A percentile compares a stretch with the other conserved stretches of the same genome.
phyloP scores from a whole-genome alignment of 768 basidiomycete genomes.

The Auricularia cornea region DNA sequence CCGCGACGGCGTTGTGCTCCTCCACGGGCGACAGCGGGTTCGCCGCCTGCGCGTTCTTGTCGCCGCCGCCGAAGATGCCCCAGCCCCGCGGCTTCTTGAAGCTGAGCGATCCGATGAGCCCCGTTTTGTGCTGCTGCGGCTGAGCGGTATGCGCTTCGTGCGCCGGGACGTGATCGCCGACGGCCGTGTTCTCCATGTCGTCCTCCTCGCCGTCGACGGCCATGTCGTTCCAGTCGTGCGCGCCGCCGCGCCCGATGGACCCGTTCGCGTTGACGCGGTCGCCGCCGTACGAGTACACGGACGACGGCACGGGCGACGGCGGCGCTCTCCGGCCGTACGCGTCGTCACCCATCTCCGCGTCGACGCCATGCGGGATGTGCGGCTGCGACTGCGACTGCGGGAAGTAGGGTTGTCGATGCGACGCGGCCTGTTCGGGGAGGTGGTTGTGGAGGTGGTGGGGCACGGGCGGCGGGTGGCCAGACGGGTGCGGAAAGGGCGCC shows the following conservation, averaged over 20 bases:
- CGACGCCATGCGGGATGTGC: background rate
- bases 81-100: constrained; percentile 57
- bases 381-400: constrained; percentile 12
- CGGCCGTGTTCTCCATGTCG: constrained; percentile 24
- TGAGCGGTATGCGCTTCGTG: constrained; percentile 29
- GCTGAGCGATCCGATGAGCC: constrained; percentile 49
- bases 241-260: background rate
- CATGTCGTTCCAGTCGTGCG: constrained; percentile 3
- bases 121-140: constrained; percentile 29
- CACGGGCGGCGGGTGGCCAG: no score
- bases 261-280: constrained; percentile 2
- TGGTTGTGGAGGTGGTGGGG: constrained; percentile 29
- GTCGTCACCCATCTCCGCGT: background rate
- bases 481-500: constrained; percentile 28
- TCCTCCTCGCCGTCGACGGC: constrained; percentile 30
- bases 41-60: constrained; percentile 47
- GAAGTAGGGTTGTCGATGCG: constrained; percentile 9
- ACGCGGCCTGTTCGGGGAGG: constrained; percentile 38
- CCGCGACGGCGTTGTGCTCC: constrained; percentile 43
- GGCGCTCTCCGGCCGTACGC: background rate
- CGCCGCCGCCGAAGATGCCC: constrained; percentile 66
- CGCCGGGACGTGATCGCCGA: background rate
- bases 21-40: constrained; percentile 61
- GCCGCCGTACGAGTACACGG: constrained; percentile 7
- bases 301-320: constrained; percentile 9